Evolutionary conservation across 768 basidiomycete genomes (phyloP).

Genomic region (Bullera alba): DNA sequence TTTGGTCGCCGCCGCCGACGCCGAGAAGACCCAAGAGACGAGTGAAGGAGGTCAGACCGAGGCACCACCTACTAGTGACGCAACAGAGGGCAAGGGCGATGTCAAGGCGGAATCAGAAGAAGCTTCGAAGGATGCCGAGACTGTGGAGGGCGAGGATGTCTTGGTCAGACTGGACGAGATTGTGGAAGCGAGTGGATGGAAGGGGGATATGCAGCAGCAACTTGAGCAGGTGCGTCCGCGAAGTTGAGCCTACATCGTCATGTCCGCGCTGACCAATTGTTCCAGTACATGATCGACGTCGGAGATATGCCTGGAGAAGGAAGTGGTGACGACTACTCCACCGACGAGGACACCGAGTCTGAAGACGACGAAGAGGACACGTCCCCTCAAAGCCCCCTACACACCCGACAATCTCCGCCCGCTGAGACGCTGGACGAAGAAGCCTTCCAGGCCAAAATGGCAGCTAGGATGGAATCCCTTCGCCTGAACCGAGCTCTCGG

Average conservation of each 20-base stretch:
- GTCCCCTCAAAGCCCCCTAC: too few relatives aligned
- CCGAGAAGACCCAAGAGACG: slow-evolving; percentile 7
- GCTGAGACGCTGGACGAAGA: slow-evolving; percentile 16
- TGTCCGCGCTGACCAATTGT: slow-evolving; percentile 19
- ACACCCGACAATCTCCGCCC: slow-evolving; percentile 1
- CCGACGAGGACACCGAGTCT: slow-evolving; percentile 29
- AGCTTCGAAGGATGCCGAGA: slow-evolving; percentile 4
- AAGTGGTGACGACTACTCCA: slow-evolving; percentile 28
- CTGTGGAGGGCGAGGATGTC: slow-evolving; percentile 20
- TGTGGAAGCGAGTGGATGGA: slow-evolving; percentile 91
- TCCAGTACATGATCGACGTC: slow-evolving; percentile 27
- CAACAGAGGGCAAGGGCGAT: slow-evolving; percentile 4
- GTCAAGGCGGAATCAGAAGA: neutral
- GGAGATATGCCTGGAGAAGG: slow-evolving; percentile 27
- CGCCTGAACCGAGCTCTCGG: slow-evolving; percentile 33
- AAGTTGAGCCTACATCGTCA: neutral
- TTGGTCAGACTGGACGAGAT: slow-evolving; percentile 65
- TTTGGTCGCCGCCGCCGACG: slow-evolving; percentile 8
- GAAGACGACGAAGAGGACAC: slow-evolving; percentile 38
- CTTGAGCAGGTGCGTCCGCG: slow-evolving; percentile 68
- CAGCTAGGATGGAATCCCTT: slow-evolving; percentile 24
- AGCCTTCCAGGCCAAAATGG: slow-evolving; percentile 23
- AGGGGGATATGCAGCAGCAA: slow-evolving; percentile 68
- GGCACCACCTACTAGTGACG: neutral
- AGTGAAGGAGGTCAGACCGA: neutral